phyloP scores from a whole-genome alignment of 371 early-diverging fungal genomes.

The Apophysomyces sp. region DNA sequence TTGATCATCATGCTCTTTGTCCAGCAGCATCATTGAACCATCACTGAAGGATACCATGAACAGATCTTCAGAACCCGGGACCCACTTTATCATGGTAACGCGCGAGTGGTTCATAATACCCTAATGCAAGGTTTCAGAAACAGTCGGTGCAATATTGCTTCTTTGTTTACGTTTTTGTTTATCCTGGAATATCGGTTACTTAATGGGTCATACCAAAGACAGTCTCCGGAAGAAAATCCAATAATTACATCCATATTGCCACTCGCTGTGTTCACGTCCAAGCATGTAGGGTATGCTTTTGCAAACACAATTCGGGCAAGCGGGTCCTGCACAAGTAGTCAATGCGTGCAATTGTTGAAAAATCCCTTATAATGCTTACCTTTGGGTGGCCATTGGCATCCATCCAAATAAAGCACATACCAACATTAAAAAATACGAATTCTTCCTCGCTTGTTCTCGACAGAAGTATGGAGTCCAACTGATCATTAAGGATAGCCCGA shows the following conservation, averaged over 20 bases:
- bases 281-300: conserved; percentile 80
- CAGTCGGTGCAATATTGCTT: not conserved
- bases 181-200: conserved; percentile 62
- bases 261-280: conserved; percentile 81
- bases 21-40: conserved; percentile 77
- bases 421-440: conserved; percentile 57
- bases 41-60: conserved; percentile 83
- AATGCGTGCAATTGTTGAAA: no score
- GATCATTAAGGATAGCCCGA: conserved; percentile 69
- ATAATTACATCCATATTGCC: conserved; percentile 74
- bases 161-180: conserved; percentile 37
- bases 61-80: conserved; percentile 84
- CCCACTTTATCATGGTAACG: conserved; percentile 85
- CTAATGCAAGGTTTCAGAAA: conserved; percentile 21
- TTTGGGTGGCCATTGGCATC: conserved; percentile 61
- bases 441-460: conserved; percentile 8
- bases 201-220: conserved; percentile 79
- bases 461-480: conserved; percentile 59
- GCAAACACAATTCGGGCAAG: conserved; percentile 78
- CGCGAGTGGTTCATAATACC: conserved; percentile 64
- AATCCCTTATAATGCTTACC: conserved; percentile 35
- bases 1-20: conserved; percentile 81
- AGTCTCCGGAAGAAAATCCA: conserved; percentile 83
- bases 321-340: conserved; percentile 54
- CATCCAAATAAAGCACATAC: conserved; percentile 71